Base-by-base conservation (phyloP, 2,329 filamentous ascomycete genomes). In the Teratosphaeriaceae sp. region DNA sequence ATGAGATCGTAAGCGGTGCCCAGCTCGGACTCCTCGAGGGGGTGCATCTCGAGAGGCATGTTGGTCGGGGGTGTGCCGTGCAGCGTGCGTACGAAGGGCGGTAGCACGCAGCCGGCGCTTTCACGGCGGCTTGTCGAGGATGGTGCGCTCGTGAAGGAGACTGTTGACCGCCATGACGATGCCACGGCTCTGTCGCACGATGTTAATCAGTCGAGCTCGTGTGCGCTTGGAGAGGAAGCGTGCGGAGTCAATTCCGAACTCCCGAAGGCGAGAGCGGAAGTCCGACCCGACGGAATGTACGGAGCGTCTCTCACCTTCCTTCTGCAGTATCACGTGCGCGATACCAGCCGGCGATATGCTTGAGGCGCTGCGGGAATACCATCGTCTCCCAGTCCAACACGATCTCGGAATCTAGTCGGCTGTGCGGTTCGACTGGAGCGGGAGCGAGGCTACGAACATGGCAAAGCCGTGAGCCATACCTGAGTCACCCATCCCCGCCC, bases 41-140 rank as follows among this genome's bases (percentile, higher is more conserved):
- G 27, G 29, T 26, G 39, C 3, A 41, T 6, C 18, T 41, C 27
- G 39, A 41, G 39, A 24, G 39, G 39, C 39, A 41, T 41, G n/a
- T 15, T 34, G 39, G 11, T 23, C 11, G 21, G 8, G 3, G 12
- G 2, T 24, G 5, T 38, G 35, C 13, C 11, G 16, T 36, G 33
- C 18, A 36, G n/a, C 5, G 20, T 11, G 16, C 33, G 33, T 12
- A 20, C 3, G 3, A 19, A 20, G 9, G 21, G 33, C 3, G 5
- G 9, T 19, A 6, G 8, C 18, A n/a, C n/a, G n/a, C n/a, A n/a
- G n/a, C n/a, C n/a, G n/a, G n/a, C n/a, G n/a, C n/a, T n/a, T 5
- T 24, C 21, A 38, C 13, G 35, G 35, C 3, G 33, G 16, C 7
- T 13, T 5, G 12, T 35, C 16, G 33, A 5, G 11, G 16, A 12